Evolutionary conservation across 441 rosid genomes (phyloP), one percentile per base, ranked within the genome.

Genomic region (Erysimum cheiri): DNA sequence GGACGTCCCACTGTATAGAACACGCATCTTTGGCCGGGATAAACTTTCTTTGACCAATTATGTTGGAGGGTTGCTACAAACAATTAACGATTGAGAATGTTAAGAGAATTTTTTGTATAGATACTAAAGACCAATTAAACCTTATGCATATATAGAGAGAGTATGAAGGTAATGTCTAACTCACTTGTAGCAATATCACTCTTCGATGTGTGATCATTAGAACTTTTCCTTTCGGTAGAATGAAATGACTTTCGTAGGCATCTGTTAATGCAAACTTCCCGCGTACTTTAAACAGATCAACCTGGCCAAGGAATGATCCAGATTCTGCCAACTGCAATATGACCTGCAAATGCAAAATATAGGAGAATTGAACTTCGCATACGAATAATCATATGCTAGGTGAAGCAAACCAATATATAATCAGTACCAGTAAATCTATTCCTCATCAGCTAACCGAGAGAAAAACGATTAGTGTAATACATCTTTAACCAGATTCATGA

Each of bases 301-400:
- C 99, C 85, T 92, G 98, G 75, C 97, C 87, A 26, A 95, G 88
- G 84, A 89, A 89, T 52, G 98, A 95, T 60, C 91, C 96, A 13
- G 96, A 95, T 81, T 96, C 98, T 49, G 98, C 98, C 82, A 96
- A 85, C 80, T 96, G 99, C 83, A 96, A 79, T 65, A 93, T 91
- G 56, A 91, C 96, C 98, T 93, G 76, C 80, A 83, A 40, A 53
- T 37, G 47, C 47, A 53, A 73, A 39, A 59, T 54, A 36, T 50
- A 3, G 4, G 55, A 15, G 49, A 24, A 14, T 37, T 36, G 10
- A 48, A 44, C 31, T 32, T 56, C 37, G 50, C 39, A 6, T 22
- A 15, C 59, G 58, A 41, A 59, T 6, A 36, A n/a, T 8, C 44
- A 22, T 13, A 28, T 64, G 47, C 22, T 13, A 36, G 43, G 64